Evolutionary conservation across 2,329 filamentous ascomycete species (phyloP), one percentile per base, ranked within the genome.

Genomic region (Tolypocladium endophyticum): DNA sequence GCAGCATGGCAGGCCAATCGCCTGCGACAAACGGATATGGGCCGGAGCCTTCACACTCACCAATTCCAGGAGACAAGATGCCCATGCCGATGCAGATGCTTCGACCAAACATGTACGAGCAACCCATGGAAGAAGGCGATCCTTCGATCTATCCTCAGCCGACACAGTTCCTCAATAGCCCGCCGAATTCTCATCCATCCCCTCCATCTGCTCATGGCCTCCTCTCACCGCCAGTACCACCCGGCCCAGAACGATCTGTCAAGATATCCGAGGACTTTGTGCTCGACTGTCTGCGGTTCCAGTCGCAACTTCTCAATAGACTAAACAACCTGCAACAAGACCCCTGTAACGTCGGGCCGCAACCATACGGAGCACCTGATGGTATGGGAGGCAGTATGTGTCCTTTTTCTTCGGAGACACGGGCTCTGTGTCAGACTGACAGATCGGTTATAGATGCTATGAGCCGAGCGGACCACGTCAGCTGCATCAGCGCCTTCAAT

Each of bases 221-320:
- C 4, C 60, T 65, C 16, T 67, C 66, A 2, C 64, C 67, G 5
- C 61, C 65, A 0, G 59, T 28, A 4, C 64, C 57, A 8, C 47
- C 59, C 1, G 58, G 55, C 4, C 11, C 55, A 30, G 65, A 65
- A 5, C 57, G 47, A 9, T 35, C 54, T 9, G 60, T 58, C 39
- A 64, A 62, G 18, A 52, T 62, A 3, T 61, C 64, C 9, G 63
- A 65, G 4, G 63, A 66, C 20, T 67, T 68, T 56, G 62, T 67
- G 18, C 58, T 68, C 45, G 65, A 70, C 59, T 69, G 65, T 50
- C 54, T 69, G 20, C 64, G 61, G 14, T 66, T 69, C 53, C 68
- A 70, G 59, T 58, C 62, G 4, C 67, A 68, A 54, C 45, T 69
- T 14, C 45, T 68, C 18, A 60, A 65, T 25, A 63, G 65, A 23